A percentile compares a stretch with the other conserved stretches of the same genome.
Conservation (phyloP, 345 rosid genomes). For the Rhizophora apiculata region DNA sequence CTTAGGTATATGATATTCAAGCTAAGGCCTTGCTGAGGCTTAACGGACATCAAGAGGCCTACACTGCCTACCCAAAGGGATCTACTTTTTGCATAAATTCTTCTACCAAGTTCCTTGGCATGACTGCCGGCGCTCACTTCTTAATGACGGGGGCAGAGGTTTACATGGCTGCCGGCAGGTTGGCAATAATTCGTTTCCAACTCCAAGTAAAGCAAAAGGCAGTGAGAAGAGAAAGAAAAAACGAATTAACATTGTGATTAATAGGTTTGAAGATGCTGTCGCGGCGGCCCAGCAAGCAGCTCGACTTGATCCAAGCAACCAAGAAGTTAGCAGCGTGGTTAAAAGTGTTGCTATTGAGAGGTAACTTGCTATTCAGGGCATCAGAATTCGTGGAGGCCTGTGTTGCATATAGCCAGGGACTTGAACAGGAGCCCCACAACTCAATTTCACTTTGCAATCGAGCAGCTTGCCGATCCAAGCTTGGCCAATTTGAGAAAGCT, state of each 20-base stretch:
- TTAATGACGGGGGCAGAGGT: slow-evolving; percentile 49
- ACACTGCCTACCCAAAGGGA: slow-evolving; percentile 39
- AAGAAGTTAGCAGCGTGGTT: slow-evolving; percentile 42
- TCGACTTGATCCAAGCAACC: slow-evolving; percentile 59
- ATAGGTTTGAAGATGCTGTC: slow-evolving; percentile 76
- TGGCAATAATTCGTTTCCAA: slow-evolving; percentile 10
- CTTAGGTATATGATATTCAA: slow-evolving; percentile 56
- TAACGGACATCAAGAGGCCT: slow-evolving; percentile 58
- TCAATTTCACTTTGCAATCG: slow-evolving; percentile 82
- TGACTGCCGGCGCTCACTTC: slow-evolving; percentile 33
- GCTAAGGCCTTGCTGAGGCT: slow-evolving; percentile 58
- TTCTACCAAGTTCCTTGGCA: slow-evolving; percentile 46
- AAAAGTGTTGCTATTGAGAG: slow-evolving; percentile 56
- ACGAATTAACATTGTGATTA: background rate
- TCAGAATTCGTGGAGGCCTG: slow-evolving; percentile 61
- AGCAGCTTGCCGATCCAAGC: slow-evolving; percentile 78
- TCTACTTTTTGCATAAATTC: slow-evolving; percentile 42
- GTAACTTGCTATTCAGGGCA: slow-evolving; percentile 74
- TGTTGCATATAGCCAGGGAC: slow-evolving; percentile 69
- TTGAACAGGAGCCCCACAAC: slow-evolving; percentile 63
- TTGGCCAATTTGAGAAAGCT: slow-evolving; percentile 62
- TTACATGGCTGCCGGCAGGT: slow-evolving; percentile 71
- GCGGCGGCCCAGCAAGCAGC: slow-evolving; percentile 63
- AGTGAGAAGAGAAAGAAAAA: background rate
- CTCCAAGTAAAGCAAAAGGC: background rate